A percentile compares a stretch with the other conserved stretches of the same genome.
These are phyloP conservation scores for Elsinoe fawcettii DNA, from an alignment of 2,329 filamentous ascomycete species.

Conservation along the genomic window DNA sequence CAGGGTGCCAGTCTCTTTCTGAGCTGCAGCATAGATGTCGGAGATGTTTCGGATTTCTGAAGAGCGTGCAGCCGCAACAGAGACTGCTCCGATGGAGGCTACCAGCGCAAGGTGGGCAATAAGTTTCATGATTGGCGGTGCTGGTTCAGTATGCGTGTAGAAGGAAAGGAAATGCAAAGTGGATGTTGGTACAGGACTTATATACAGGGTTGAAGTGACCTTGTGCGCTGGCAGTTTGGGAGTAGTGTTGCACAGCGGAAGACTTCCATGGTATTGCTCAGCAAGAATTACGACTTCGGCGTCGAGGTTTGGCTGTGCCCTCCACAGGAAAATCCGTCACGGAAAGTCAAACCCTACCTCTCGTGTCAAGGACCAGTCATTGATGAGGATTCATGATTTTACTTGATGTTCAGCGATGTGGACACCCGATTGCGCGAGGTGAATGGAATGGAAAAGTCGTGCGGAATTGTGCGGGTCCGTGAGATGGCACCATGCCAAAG, in stretches of 20 bases:
- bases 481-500: not conserved
- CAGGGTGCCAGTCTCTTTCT: constrained; percentile 41
- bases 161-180: too few species aligned
- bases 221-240: too few species aligned
- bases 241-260: not conserved
- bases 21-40: constrained; percentile 44
- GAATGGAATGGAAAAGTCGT: not conserved
- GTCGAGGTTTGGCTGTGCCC: too few species aligned
- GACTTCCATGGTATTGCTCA: not conserved
- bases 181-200: not conserved
- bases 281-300: not conserved
- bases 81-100: not conserved
- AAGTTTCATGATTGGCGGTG: not conserved
- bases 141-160: too few species aligned
- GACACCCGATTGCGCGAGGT: not conserved
- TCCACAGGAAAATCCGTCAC: not conserved
- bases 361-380: not conserved
- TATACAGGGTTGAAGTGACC: not conserved
- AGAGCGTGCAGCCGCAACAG: not conserved
- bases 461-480: not conserved
- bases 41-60: not conserved
- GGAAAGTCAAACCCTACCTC: not conserved
- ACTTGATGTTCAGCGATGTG: not conserved
- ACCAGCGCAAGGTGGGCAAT: not conserved
- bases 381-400: not conserved